Evolutionary conservation across 2,329 filamentous ascomycete species (phyloP).

Genomic region (Verticillium dahliae): DNA sequence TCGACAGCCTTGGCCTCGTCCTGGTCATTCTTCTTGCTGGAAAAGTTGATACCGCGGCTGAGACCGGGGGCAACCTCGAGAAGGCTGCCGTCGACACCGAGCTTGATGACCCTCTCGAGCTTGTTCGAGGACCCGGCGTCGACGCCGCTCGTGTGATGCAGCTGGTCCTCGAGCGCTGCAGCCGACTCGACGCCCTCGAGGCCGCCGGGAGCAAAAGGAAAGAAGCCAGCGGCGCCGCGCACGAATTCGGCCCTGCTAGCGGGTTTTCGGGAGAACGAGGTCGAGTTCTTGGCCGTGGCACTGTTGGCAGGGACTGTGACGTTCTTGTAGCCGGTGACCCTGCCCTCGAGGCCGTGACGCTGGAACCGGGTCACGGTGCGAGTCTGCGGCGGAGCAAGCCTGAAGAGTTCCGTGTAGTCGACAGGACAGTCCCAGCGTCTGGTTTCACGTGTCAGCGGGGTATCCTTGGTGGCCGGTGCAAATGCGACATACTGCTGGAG

Average conservation of each 20-base stretch:
- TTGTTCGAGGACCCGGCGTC: constrained; percentile 40
- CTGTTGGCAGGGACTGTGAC: constrained; percentile 86
- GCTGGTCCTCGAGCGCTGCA: constrained; percentile 75
- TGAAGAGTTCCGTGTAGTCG: constrained; percentile 79
- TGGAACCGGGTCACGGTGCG: constrained; percentile 92
- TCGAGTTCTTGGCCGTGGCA: constrained; percentile 91
- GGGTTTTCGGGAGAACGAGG: constrained; percentile 79
- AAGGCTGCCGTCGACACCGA: constrained; percentile 69
- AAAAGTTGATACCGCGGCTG: constrained; percentile 67
- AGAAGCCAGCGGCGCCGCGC: constrained; percentile 85
- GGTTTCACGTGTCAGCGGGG: constrained; percentile 1
- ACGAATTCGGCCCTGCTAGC: constrained; percentile 86
- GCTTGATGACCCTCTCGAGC: constrained; percentile 81
- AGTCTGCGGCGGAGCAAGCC: constrained; percentile 83
- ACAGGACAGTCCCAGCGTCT: constrained; percentile 71
- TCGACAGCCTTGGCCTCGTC: constrained; percentile 38
- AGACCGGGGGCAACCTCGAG: constrained; percentile 80
- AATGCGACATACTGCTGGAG: constrained; percentile 61
- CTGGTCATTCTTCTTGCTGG: constrained; percentile 47
- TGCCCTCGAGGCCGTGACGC: constrained; percentile 83
- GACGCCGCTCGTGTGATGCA: constrained; percentile 41
- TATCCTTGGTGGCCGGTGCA: too few species aligned
- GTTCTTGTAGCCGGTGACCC: constrained; percentile 89
- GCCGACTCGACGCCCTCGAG: constrained; percentile 81
- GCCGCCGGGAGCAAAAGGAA: constrained; percentile 88